Evolutionary conservation across 2,329 filamentous ascomycete species (phyloP).

Genomic region (Aspergillus brasiliensis): DNA sequence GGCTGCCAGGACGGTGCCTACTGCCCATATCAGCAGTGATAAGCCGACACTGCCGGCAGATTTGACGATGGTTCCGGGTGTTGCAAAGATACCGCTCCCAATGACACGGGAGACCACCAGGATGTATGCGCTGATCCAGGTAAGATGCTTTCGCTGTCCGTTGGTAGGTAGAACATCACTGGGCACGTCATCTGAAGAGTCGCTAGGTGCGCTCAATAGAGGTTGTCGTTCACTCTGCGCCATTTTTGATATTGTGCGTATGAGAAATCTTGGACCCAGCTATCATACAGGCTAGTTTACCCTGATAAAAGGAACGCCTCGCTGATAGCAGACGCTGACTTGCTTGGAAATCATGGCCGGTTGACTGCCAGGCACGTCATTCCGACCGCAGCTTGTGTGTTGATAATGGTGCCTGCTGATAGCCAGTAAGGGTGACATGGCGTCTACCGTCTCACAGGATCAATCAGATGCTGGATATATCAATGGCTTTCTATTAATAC

Average conservation of each 20-base stretch:
- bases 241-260: constrained; percentile 20
- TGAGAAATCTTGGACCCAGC: not conserved
- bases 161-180: constrained; percentile 6
- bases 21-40: constrained; percentile 63
- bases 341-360: constrained; percentile 5
- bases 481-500: no score
- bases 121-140: constrained; percentile 66
- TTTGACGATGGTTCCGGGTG: constrained; percentile 67
- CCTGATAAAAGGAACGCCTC: no score
- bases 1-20: constrained; percentile 63
- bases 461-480: not conserved
- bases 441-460: not conserved
- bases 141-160: constrained; percentile 61
- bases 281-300: no score
- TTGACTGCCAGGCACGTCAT: constrained; percentile 31
- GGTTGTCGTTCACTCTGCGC: constrained; percentile 23
- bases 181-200: not conserved
- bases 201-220: constrained; percentile 13
- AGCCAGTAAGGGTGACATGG: constrained; percentile 1
- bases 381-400: constrained; percentile 25
- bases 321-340: not conserved
- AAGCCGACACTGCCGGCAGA: constrained; percentile 68
- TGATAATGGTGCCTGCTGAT: constrained; percentile 3
- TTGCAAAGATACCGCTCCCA: constrained; percentile 72
- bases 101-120: constrained; percentile 70